phyloP scores from a whole-genome alignment of 2,329 filamentous ascomycete species.

The Diaporthe caulivora region DNA sequence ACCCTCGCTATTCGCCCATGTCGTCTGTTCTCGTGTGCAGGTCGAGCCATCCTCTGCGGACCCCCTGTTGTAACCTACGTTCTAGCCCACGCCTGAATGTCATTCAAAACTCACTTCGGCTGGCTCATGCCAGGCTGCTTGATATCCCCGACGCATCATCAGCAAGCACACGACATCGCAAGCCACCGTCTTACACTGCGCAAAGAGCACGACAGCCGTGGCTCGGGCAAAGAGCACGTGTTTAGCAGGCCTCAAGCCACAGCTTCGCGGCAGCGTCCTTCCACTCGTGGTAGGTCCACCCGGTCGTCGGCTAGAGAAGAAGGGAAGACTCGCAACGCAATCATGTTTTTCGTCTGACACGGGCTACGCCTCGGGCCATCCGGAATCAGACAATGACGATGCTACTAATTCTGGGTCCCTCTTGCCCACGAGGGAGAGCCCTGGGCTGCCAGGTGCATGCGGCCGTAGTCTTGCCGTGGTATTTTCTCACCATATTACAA shows the following conservation, averaged over 20 bases:
- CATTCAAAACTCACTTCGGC: neutral
- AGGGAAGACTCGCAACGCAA: constrained; percentile 4
- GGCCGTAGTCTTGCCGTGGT: constrained; percentile 26
- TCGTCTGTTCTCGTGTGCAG: constrained; percentile 26
- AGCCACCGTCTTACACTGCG: neutral
- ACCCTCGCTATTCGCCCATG: constrained; percentile 18
- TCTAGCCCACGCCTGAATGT: constrained; percentile 19
- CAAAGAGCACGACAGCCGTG: neutral
- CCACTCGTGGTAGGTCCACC: neutral
- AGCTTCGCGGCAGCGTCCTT: neutral
- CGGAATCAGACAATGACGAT: neutral
- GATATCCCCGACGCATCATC: constrained; percentile 19
- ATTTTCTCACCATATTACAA: constrained; percentile 21
- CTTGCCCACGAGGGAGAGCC: constrained; percentile 11
- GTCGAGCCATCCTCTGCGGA: constrained; percentile 9
- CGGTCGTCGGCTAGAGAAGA: neutral
- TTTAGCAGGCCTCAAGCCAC: constrained; percentile 17
- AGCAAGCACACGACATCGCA: constrained; percentile 17
- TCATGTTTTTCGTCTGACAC: constrained; percentile 27
- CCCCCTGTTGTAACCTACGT: constrained; percentile 6
- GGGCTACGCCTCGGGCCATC: neutral
- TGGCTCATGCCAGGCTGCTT: constrained; percentile 2
- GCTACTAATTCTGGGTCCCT: constrained; percentile 1
- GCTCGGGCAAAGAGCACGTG: constrained; percentile 15
- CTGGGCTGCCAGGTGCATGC: neutral